Percentiles rank a stretch among this genome's conserved stretches.
Conservation (phyloP, 2,329 filamentous ascomycete species). For the Colletotrichum coccodes region DNA sequence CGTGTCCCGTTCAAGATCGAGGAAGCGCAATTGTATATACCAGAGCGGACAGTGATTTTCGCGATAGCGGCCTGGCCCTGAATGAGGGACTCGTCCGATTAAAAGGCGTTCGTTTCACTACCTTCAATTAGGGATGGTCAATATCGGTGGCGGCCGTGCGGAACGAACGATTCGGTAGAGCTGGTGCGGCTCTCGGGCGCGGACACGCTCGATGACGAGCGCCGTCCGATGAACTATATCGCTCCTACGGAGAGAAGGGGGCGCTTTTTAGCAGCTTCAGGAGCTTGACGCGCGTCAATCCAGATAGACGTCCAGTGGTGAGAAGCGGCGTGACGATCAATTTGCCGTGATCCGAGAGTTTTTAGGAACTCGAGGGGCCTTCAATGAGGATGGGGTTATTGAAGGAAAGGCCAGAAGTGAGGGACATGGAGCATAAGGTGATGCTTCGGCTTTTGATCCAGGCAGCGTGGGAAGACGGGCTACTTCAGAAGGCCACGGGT, state of each 20-base stretch:
- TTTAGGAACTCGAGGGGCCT: not conserved
- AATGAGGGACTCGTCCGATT: slow-evolving; percentile 34
- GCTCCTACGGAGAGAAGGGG: not conserved
- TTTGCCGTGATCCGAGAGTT: not conserved
- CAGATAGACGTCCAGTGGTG: not conserved
- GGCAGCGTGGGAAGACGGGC: not conserved
- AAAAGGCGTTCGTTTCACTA: slow-evolving; percentile 28
- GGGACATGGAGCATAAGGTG: not conserved
- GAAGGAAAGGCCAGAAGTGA: not conserved
- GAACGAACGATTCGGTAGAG: not conserved
- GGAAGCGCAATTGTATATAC: not conserved
- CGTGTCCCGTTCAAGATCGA: not conserved
- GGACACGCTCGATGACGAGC: not conserved
- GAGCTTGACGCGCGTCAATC: slow-evolving; percentile 1
- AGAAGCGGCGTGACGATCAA: not conserved
- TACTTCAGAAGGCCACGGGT: not conserved
- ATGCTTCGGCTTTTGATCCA: not conserved
- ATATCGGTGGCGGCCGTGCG: slow-evolving; percentile 16
- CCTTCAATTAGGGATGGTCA: slow-evolving; percentile 3
- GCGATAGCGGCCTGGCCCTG: not conserved
- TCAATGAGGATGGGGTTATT: not conserved
- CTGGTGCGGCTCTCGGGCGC: slow-evolving; percentile 13
- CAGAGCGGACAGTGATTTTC: not conserved
- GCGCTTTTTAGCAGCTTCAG: not conserved
- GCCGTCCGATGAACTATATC: not conserved